phyloP scores from a whole-genome alignment of 73 alveolate species.

The Urostyla sp. region DNA sequence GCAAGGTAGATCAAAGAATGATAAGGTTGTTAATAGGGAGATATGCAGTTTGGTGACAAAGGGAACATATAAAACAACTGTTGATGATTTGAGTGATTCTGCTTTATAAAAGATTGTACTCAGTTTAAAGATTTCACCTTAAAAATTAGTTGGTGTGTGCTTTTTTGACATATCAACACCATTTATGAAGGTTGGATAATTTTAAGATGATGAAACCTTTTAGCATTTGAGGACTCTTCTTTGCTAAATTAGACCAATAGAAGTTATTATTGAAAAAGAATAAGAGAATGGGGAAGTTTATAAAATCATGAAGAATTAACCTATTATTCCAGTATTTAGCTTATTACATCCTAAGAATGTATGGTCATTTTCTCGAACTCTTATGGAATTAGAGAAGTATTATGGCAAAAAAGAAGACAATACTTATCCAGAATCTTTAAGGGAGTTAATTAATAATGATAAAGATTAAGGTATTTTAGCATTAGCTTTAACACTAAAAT shows the following conservation, averaged over 20 bases:
- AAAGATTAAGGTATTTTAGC: conserved; percentile 11
- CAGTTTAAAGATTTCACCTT: conserved; percentile 20
- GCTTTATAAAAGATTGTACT: conserved; percentile 65
- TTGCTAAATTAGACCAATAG: conserved; percentile 69
- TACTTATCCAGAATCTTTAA: conserved; percentile 11
- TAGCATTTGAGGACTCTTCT: conserved; percentile 65
- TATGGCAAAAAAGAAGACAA: background rate
- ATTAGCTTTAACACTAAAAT: conserved; percentile 42
- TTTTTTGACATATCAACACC: conserved; percentile 68
- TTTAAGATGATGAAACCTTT: conserved; percentile 57
- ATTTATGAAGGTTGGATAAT: conserved; percentile 52
- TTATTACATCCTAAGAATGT: conserved; percentile 45
- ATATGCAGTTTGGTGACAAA: conserved; percentile 88
- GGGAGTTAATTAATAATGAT: background rate
- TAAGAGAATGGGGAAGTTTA: conserved; percentile 39
- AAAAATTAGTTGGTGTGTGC: conserved; percentile 58
- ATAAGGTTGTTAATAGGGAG: conserved; percentile 78
- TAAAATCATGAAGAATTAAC: conserved; percentile 62
- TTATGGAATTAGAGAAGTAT: conserved; percentile 13
- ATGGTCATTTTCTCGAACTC: conserved; percentile 32
- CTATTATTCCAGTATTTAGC: conserved; percentile 55
- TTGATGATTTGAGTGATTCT: conserved; percentile 37
- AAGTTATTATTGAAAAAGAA: conserved; percentile 62
- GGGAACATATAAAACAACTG: conserved; percentile 66
- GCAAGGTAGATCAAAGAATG: background rate